Base-by-base conservation (phyloP, 768 basidiomycete species). In the Leccinum olivaceopallidum region DNA sequence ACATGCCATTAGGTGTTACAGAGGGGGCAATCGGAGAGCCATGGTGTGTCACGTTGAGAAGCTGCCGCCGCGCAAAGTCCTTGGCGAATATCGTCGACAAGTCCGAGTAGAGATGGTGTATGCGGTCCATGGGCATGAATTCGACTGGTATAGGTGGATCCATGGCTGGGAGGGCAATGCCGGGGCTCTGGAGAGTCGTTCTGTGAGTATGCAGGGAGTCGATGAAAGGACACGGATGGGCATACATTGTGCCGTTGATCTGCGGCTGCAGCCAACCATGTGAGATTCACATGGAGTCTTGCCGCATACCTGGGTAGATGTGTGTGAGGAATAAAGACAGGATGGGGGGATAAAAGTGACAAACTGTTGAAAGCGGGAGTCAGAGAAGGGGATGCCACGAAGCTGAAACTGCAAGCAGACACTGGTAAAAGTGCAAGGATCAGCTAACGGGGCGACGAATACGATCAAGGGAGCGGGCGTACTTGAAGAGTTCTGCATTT, bases 401-500 rank as follows among this genome's bases (percentile, higher is more conserved):
- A 66, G 73, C 68, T 88, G 87, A 56, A 89, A 81, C 63, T 85
- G 83, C 73, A 84, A 78, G 63, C 82, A 85, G 28, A 86, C 79
- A 70, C 89, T 91, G 39, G 56, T 12, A 20, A 54, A 44, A 32
- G 55, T 58, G 54, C 18, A 32, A 9, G 58, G 26, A 47, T 65
- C 24, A 62, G 49, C 32, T 47, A 58, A 62, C 53, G 34, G 50
- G 14, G n/a, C 2, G 57, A 53, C 3, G 56, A 53, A 56, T 55
- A 16, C 22, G 44, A 53, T 48, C 10, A 26, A n/a, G 50, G 49
- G 32, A 62, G 18, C 30, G 14, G 24, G 63, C 81, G 39, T 58
- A 92, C 90, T 82, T 87, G 60, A 92, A 72, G 44, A 92, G 74
- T 62, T 91, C 89, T 1, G 79, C 73, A 63, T 92, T 92, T 36